Evolutionary conservation across 352 stramenopile genomes (phyloP).

Genomic region (Phytophthora fragariae): DNA sequence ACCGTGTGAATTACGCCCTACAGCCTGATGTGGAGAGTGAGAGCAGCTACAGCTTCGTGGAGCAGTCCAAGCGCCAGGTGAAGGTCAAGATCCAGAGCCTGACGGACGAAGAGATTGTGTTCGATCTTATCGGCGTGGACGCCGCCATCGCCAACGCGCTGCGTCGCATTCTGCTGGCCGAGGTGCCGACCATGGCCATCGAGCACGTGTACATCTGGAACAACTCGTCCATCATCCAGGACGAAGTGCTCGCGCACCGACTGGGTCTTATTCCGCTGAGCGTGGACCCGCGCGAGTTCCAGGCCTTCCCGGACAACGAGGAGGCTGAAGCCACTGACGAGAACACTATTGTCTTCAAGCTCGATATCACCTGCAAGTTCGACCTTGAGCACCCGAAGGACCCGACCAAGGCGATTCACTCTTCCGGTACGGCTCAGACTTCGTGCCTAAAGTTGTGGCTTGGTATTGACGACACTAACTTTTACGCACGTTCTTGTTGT

Average conservation of each 20-base stretch:
- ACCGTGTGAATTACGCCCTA: slow-evolving; percentile 13
- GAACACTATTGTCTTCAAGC: slow-evolving; percentile 97
- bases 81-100: slow-evolving; percentile 89
- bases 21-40: slow-evolving; percentile 81
- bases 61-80: slow-evolving; percentile 85
- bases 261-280: slow-evolving; percentile 88
- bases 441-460: slow-evolving; percentile 14
- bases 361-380: slow-evolving; percentile 92
- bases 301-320: slow-evolving; percentile 87
- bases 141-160: slow-evolving; percentile 93
- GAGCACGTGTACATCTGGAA: slow-evolving; percentile 95
- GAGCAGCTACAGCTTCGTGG: slow-evolving; percentile 79
- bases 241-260: slow-evolving; percentile 93
- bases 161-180: slow-evolving; percentile 90
- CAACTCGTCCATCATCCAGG: slow-evolving; percentile 95
- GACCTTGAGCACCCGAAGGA: slow-evolving; percentile 75
- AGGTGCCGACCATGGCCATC: slow-evolving; percentile 94
- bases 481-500: slow-evolving; percentile 5
- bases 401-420: slow-evolving; percentile 68
- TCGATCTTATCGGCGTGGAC: slow-evolving; percentile 93
- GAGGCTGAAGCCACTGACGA: slow-evolving; percentile 93
- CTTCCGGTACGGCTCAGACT: slow-evolving; percentile 46
- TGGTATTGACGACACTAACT: not conserved
- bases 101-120: slow-evolving; percentile 90
- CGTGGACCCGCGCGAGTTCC: slow-evolving; percentile 87